Evolutionary conservation across 2,329 filamentous ascomycete species (phyloP), one percentile per base, ranked within the genome.

Genomic region (Fusarium sp.): DNA sequence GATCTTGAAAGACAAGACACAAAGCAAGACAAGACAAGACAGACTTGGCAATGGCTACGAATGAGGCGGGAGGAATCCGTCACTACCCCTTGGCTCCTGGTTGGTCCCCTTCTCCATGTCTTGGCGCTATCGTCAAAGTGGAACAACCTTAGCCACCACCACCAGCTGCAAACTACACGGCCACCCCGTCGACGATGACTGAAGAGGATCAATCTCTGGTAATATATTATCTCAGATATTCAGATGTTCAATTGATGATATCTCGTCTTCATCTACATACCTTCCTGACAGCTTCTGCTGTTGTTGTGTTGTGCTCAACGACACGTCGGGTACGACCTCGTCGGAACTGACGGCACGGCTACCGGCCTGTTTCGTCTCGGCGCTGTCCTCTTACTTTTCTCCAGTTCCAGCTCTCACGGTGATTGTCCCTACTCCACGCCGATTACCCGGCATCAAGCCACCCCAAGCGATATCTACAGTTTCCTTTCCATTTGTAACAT

Each of bases 321-420:
- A 50, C 1, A 8, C 28, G 24, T 13, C 13, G 11, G 58, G 69
- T 68, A 63, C 72, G 62, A 68, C 70, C 48, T 51, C 35, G 50
- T 73, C 75, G 75, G 75, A 77, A 75, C 61, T 73, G 55, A 77
- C 75, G 75, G 75, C 75, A 77, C 72, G 72, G 71, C 41, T 66
- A 75, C 73, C 73, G 73, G 68, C 74, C 54, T 69, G 64, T 66
- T 13, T 73, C 65, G 75, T 73, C 75, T 77, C 63, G 72, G 75
- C 74, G 70, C 39, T 73, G 66, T 48, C 58, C 31, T 33, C 33
- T 35, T 15, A 65, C 48, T 62, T 62, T 61, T 66, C 20, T 39
- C 20, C 38, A n/a, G 22, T 39, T 72, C 50, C 65, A 67, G 65
- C 63, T 57, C 48, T 55, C 44, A 18, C 24, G 33, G 35, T 16